Evolutionary conservation across 2,329 filamentous ascomycete species (phyloP), one percentile per base, ranked within the genome.

Genomic region (Cephalotrichum gorgonifer): DNA sequence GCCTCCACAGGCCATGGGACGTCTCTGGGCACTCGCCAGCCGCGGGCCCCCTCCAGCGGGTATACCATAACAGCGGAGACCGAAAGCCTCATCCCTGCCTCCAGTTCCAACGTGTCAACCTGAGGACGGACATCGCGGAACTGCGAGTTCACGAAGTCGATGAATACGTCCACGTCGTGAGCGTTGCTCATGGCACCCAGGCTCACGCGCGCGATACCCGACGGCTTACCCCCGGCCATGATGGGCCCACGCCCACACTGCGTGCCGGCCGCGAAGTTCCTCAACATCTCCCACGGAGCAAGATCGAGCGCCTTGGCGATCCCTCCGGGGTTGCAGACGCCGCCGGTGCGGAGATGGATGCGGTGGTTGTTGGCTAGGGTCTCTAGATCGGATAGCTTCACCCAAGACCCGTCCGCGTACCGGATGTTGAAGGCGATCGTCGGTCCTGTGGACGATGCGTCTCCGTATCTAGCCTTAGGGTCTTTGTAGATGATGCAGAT

Each of bases 281-380:
- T 75, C 56, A 75, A 83, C 75, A 96, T 83, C 60, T 96, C 89
- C 78, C 84, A 85, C 1, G 87, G 80, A 42, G 83, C 76, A 47
- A 95, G 72, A 2, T 72, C 70, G 15, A 97, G 74, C 25, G 81
- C 79, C 2, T 74, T 72, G 15, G 88, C 85, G 50, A 95, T 78
- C 1, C 89, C 89, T 9, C 90, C 93, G 1, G 91, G 91, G 58
- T 95, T 96, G 66, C 91, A 98, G 1, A 96, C 72, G 0, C 88
- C 86, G 5, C 91, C 91, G 1, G 88, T 95, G 31, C 91, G 80
- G 22, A 97, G 69, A 58, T 96, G 88, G 41, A 97, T 85, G 45
- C 79, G 77, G 54, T 84, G 86, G n/a, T 95, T 71, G 2, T 77
- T 75, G 4, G 89, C 86, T 22, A 96, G 71, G 62, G 90, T 94